A percentile compares a stretch with the other conserved stretches of the same genome.
Conservation (phyloP, 306 rosid species). For the Sophora flavescens region DNA sequence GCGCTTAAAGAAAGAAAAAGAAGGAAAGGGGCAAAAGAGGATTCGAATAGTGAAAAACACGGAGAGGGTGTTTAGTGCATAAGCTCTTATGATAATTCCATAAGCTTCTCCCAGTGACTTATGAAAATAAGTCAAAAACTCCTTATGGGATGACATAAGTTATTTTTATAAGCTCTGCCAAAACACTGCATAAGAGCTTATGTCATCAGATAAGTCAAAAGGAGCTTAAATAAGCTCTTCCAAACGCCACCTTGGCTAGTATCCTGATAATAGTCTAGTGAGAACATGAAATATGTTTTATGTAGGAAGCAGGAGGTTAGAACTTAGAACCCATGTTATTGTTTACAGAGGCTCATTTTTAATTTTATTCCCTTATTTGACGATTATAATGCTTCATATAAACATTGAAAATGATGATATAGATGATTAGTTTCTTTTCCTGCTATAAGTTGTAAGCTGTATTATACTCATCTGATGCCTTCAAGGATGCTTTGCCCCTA, state of each 20-base stretch:
- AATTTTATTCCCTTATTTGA: conserved; percentile 2
- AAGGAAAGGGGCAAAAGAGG: no score
- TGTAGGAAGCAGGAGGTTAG: neutral
- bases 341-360: conserved; percentile 11
- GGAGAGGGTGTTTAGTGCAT: no score
- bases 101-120: no score
- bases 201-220: no score
- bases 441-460: neutral
- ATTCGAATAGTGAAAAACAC: no score
- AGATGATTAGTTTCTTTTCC: neutral
- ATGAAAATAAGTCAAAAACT: no score
- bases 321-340: conserved; percentile 18
- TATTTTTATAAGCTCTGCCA: no score
- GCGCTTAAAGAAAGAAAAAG: no score
- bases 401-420: conserved; percentile 17
- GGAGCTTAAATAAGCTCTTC: no score
- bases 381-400: neutral
- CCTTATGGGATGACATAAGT: no score
- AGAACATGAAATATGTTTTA: neutral
- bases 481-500: conserved; percentile 5
- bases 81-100: no score
- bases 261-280: neutral
- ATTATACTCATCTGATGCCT: conserved; percentile 6
- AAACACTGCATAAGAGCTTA: no score
- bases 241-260: neutral